A percentile compares a stretch with the other conserved stretches of the same genome.
phyloP scores from a whole-genome alignment of 202 grass and related monocot species.

The Carex sylvatica region DNA sequence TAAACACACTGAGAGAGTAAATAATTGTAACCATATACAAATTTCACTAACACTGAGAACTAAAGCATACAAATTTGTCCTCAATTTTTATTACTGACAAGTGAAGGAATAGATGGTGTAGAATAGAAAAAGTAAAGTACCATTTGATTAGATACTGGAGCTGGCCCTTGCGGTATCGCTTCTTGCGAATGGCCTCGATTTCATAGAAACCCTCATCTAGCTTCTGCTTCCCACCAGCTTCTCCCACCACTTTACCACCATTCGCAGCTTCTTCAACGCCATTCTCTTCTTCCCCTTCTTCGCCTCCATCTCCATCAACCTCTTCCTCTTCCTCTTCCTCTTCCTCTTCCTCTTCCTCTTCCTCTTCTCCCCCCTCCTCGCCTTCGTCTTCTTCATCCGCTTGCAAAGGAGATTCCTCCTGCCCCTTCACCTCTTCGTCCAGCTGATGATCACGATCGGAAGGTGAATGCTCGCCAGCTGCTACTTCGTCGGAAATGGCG shows the following conservation, averaged over 20 bases:
- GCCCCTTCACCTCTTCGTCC: not conserved
- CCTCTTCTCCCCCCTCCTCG: not conserved
- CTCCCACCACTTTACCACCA: constrained; percentile 14
- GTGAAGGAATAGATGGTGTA: not conserved
- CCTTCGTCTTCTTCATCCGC: not conserved
- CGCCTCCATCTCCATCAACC: constrained; percentile 12
- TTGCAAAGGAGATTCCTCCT: not conserved
- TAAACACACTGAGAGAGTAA: too few relatives aligned
- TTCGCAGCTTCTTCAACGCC: not conserved
- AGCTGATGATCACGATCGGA: not conserved
- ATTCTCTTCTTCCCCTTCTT: not conserved
- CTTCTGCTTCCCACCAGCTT: constrained; percentile 29
- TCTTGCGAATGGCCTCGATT: constrained; percentile 66
- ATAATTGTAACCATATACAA: too few relatives aligned
- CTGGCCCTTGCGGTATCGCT: constrained; percentile 42
- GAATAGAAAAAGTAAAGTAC: constrained; percentile 19
- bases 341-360: not conserved
- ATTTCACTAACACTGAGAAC: not conserved
- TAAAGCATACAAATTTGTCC: not conserved
- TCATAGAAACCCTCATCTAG: constrained; percentile 59
- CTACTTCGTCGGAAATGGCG: not conserved
- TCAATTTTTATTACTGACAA: not conserved
- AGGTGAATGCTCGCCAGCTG: not conserved
- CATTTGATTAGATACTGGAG: constrained; percentile 80
- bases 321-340: not conserved